phyloP scores from a whole-genome alignment of 768 basidiomycete species.

The Naganishia vaughanmartiniae region DNA sequence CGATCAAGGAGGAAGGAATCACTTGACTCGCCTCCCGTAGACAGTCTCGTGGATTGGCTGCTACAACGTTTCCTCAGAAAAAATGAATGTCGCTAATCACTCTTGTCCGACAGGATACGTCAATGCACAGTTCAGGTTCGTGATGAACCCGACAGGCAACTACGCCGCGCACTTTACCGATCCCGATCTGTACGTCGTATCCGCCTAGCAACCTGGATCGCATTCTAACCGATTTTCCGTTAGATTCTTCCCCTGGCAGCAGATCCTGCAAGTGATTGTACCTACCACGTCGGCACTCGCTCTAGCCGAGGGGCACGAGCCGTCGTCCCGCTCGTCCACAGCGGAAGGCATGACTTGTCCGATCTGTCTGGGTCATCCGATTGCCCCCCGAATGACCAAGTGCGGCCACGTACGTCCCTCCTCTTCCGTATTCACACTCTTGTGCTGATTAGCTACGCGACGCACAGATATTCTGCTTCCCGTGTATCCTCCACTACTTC shows the following conservation, averaged over 20 bases:
- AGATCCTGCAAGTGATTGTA: slow-evolving; percentile 90
- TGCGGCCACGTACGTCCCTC: slow-evolving; percentile 83
- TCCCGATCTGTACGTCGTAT: slow-evolving; percentile 78
- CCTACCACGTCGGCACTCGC: slow-evolving; percentile 75
- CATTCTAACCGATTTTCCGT: slow-evolving; percentile 25
- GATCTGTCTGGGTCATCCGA: slow-evolving; percentile 88
- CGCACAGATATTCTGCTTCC: slow-evolving; percentile 81
- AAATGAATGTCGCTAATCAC: too few relatives aligned
- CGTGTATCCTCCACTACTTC: slow-evolving; percentile 88
- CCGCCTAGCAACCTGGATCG: slow-evolving; percentile 4
- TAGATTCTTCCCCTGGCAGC: slow-evolving; percentile 93
- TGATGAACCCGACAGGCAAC: slow-evolving; percentile 86
- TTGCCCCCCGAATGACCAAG: slow-evolving; percentile 80
- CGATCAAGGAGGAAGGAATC: too few relatives aligned
- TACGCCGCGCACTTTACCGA: slow-evolving; percentile 94
- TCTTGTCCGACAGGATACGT: slow-evolving; percentile 74
- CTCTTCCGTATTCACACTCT: slow-evolving; percentile 23
- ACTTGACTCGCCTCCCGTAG: too few relatives aligned
- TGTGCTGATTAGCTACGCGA: too few relatives aligned
- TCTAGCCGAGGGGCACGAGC: slow-evolving; percentile 56
- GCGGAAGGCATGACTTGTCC: slow-evolving; percentile 73
- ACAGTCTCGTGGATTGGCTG: too few relatives aligned
- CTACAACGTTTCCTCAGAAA: too few relatives aligned
- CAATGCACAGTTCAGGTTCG: slow-evolving; percentile 92
- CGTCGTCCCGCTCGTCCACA: slow-evolving; percentile 4